phyloP scores from a whole-genome alignment of 768 basidiomycete species.

The Polyporus arcularius region DNA sequence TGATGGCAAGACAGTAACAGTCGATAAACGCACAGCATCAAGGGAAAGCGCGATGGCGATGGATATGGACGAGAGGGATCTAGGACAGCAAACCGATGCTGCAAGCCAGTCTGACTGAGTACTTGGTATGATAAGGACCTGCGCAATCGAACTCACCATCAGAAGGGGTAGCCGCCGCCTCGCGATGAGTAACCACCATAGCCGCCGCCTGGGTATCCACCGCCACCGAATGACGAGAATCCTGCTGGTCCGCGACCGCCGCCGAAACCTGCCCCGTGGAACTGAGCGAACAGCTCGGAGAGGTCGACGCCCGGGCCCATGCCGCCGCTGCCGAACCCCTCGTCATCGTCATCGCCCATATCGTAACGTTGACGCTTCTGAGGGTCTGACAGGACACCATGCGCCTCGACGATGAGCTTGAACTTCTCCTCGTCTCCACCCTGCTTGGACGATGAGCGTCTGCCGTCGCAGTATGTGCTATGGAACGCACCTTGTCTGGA shows the following conservation, averaged over 20 bases:
- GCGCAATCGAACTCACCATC: background rate
- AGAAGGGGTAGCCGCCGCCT: constrained; percentile 11
- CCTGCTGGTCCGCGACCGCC: constrained; percentile 31
- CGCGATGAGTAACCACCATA: constrained; percentile 6
- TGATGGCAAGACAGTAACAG: background rate
- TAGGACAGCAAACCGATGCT: background rate
- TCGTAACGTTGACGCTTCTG: constrained; percentile 74
- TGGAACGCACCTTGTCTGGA: constrained; percentile 68
- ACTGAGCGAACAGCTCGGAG: constrained; percentile 65
- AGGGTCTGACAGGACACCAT: constrained; percentile 81
- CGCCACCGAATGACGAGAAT: constrained; percentile 21
- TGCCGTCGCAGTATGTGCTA: background rate
- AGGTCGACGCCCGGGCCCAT: constrained; percentile 53
- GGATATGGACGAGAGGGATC: background rate
- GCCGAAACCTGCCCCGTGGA: constrained; percentile 44
- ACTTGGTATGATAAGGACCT: no score
- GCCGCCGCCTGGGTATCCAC: constrained; percentile 16
- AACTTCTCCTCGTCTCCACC: constrained; percentile 97
- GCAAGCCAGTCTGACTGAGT: background rate
- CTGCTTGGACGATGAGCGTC: constrained; percentile 34
- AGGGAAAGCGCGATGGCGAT: background rate
- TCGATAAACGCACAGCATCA: background rate
- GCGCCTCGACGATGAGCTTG: constrained; percentile 84
- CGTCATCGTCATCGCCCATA: constrained; percentile 78
- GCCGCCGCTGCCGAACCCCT: constrained; percentile 40